Percentiles rank a stretch among this genome's conserved stretches.
These are phyloP conservation scores for Penicillium brasilianum DNA, from an alignment of 2,329 filamentous ascomycete species.

Conservation along the genomic window DNA sequence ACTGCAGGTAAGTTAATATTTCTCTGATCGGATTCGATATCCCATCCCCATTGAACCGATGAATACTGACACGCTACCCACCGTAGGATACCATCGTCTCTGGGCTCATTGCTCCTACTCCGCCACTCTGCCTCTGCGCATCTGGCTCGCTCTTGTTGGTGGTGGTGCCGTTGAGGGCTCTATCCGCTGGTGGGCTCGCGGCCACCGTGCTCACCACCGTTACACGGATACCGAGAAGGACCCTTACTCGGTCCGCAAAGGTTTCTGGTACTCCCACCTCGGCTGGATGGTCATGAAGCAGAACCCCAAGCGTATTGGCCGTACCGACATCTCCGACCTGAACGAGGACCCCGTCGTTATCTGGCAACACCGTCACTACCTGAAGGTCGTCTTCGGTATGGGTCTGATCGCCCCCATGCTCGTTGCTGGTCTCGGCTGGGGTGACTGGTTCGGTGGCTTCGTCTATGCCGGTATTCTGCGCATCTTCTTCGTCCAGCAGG, in stretches of 20 bases:
- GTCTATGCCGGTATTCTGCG: slow-evolving; percentile 84
- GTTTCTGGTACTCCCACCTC: slow-evolving; percentile 79
- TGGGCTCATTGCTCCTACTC: slow-evolving; percentile 89
- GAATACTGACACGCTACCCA: slow-evolving; percentile 4
- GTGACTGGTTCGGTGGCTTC: slow-evolving; percentile 80
- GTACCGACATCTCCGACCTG: slow-evolving; percentile 84
- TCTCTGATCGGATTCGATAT: not conserved
- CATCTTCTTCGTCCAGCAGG: slow-evolving; percentile 89
- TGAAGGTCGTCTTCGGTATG: slow-evolving; percentile 79
- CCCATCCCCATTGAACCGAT: too few species aligned
- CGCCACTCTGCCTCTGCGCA: slow-evolving; percentile 73
- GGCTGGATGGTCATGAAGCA: slow-evolving; percentile 96
- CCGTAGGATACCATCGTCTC: slow-evolving; percentile 73
- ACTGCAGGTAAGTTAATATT: slow-evolving; percentile 65
- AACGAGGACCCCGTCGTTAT: slow-evolving; percentile 85
- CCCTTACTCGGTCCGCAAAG: slow-evolving; percentile 88
- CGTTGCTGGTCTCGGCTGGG: slow-evolving; percentile 78
- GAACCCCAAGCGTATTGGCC: slow-evolving; percentile 85
- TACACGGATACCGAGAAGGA: slow-evolving; percentile 94
- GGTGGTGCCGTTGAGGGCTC: slow-evolving; percentile 85
- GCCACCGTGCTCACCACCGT: slow-evolving; percentile 85
- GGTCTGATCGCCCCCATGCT: slow-evolving; percentile 75
- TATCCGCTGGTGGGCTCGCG: slow-evolving; percentile 86
- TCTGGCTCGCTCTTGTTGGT: slow-evolving; percentile 81
- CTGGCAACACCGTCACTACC: slow-evolving; percentile 86